A percentile compares a stretch with the other conserved stretches of the same genome.
Evolutionary conservation across 495 filamentous ascomycete genomes (phyloP).

Genomic region (Penicillium canariense): DNA sequence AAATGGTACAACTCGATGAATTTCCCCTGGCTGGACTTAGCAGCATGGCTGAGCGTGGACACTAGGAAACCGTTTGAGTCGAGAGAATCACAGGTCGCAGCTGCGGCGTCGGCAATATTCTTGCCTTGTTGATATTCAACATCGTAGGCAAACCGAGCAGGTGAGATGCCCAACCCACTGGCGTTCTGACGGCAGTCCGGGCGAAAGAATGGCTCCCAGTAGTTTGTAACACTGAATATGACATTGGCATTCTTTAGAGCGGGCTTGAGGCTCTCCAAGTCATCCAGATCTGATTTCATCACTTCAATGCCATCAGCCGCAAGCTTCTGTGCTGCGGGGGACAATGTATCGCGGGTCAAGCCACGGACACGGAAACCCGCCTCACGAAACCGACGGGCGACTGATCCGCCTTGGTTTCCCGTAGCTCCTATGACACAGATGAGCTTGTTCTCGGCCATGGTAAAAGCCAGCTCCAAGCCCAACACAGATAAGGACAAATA

Average conservation of each 20-base stretch:
- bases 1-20: background rate
- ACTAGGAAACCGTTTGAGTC: too few relatives aligned
- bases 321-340: background rate
- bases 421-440: too few relatives aligned
- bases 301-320: background rate
- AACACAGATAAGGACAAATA: too few relatives aligned
- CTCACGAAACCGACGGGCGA: too few relatives aligned
- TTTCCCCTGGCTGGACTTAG: background rate
- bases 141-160: background rate
- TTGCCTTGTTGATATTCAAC: slow-evolving; percentile 1
- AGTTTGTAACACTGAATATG: slow-evolving; percentile 9
- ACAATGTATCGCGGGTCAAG: background rate
- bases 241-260: background rate
- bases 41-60: background rate
- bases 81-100: too few relatives aligned
- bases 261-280: background rate
- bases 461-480: too few relatives aligned
- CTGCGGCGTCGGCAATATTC: slow-evolving; percentile 6
- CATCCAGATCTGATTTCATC: background rate
- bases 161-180: background rate
- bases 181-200: background rate
- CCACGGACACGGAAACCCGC: too few relatives aligned
- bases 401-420: too few relatives aligned
- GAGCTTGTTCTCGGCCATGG: too few relatives aligned
- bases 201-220: background rate